Conservation (phyloP, 106 monocot species). For the Apostasia ramifera region DNA sequence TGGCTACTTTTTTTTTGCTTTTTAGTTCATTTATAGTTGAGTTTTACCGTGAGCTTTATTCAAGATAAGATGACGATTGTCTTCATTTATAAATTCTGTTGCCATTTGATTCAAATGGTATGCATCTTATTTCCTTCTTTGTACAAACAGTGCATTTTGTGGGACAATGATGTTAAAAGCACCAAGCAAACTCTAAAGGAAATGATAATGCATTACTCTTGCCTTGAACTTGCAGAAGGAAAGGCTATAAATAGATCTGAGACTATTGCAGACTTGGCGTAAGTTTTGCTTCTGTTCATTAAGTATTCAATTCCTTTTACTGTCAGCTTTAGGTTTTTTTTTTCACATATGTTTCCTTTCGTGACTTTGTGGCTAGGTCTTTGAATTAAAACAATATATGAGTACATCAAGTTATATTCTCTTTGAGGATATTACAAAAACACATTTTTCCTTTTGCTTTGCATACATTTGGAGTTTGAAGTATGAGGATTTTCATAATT, state of each 20-base stretch:
- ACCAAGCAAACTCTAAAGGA: conserved; percentile 95
- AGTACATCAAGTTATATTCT: no score
- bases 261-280: conserved; percentile 65
- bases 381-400: background rate
- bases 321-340: background rate
- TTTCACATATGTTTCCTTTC: background rate
- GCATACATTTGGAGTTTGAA: no score
- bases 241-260: conserved; percentile 71
- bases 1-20: background rate
- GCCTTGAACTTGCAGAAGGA: conserved; percentile 86
- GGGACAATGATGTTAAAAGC: conserved; percentile 98
- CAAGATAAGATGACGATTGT: background rate
- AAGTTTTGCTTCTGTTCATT: conserved; percentile 18
- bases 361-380: background rate
- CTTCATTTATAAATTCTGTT: background rate
- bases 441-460: no score
- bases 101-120: background rate
- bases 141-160: conserved; percentile 66
- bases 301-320: background rate
- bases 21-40: background rate
- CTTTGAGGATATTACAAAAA: no score
- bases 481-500: no score
- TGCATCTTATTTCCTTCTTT: background rate
- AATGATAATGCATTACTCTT: conserved; percentile 95
- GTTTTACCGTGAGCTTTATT: background rate